Percentiles rank a stretch among this genome's conserved stretches.
Conservation (phyloP, 768 basidiomycete species). For the Leccinum variicolor region DNA sequence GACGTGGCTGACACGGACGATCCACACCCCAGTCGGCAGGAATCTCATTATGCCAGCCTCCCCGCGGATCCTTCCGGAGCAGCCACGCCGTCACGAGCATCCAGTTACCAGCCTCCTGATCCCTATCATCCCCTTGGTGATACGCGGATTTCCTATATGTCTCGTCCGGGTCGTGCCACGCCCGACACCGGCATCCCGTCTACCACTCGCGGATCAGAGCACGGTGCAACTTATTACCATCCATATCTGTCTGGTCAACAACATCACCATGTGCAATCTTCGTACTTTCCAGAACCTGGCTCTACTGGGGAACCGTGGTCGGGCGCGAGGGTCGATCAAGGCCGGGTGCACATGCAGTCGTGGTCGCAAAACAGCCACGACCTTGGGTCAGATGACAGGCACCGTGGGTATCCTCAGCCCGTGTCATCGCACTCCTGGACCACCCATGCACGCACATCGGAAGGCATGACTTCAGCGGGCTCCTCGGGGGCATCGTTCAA, state of each 20-base stretch:
- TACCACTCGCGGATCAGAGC: constrained; percentile 26
- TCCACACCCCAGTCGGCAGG: constrained; percentile 11
- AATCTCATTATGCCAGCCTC: constrained; percentile 20
- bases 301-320: constrained; percentile 21
- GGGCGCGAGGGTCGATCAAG: constrained; percentile 20
- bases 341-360: constrained; percentile 17
- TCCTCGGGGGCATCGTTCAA: constrained; percentile 26
- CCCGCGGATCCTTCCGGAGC: constrained; percentile 19
- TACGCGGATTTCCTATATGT: constrained; percentile 22
- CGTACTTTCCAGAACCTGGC: constrained; percentile 23
- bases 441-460: constrained; percentile 15
- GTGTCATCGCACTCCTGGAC: constrained; percentile 27
- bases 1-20: constrained; percentile 30
- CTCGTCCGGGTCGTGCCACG: constrained; percentile 26
- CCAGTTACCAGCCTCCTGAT: constrained; percentile 27
- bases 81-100: constrained; percentile 13
- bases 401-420: constrained; percentile 28
- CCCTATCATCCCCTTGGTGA: constrained; percentile 27
- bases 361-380: constrained; percentile 29
- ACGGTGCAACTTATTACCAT: constrained; percentile 21
- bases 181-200: constrained; percentile 25
- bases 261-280: constrained; percentile 20
- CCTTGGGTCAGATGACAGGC: constrained; percentile 22
- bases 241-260: constrained; percentile 25
- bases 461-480: constrained; percentile 20